Evolutionary conservation across 495 filamentous ascomycete genomes (phyloP), one percentile per base, ranked within the genome.

Genomic region (Aspergillus taichungensis): DNA sequence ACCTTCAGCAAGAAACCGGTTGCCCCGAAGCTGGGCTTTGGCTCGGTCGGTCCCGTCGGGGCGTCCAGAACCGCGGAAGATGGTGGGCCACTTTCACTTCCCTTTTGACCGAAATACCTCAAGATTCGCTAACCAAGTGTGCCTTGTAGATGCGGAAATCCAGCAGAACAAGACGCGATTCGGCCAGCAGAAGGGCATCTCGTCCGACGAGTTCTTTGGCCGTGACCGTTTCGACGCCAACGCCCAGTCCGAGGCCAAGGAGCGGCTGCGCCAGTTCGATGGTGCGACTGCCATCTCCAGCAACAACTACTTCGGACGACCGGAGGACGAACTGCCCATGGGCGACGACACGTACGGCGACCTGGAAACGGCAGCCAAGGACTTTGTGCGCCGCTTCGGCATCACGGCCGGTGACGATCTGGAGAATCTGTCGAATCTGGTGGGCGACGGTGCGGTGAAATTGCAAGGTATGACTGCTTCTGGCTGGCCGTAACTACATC

Each of bases 121-220:
- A 24, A 24, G 12, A 27, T 40, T 2, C 37, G 3, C 24, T 27
- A 6, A 40, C 14, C 29, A 18, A 27, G 14, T 11, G 11, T 37
- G 14, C 30, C 28, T 14, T 32, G 11, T 14, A 72, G 67, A 71
- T 6, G 67, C 67, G 40, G 69, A 73, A 45, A 47, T 73, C 11
- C 52, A 50, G 28, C 57, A 71, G 41, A 53, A 57, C 37, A 64
- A 49, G 53, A 37, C 50, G 8, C 55, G 59, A 59, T 98, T 98
- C 52, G 92, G 90, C 45, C 65, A 61, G 42, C 92, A 98, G 67
- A 97, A 95, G 73, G 85, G 85, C 61, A 98, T 98, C 53, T 95
- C 89, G 1, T 95, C 88, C 3, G 92, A 98, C 66, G 92, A 98
- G 55, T 96, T 95, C 71, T 98, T 98, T 61, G 88, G 90, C 46